Base-by-base conservation (phyloP, 768 basidiomycete genomes). In the Cytidiella melzeri region DNA sequence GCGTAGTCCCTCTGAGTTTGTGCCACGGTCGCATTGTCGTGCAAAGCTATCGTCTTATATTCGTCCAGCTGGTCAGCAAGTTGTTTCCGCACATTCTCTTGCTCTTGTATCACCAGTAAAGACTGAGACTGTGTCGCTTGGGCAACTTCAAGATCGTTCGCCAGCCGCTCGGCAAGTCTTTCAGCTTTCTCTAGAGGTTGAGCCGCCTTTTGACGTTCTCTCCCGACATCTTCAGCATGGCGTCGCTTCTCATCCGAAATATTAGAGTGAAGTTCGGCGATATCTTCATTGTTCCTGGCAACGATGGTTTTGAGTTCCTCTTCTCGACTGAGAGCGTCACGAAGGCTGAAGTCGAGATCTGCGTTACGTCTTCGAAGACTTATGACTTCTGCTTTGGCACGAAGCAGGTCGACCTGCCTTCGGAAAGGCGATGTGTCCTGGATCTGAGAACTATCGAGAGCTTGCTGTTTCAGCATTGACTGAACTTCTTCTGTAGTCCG, bases 351-450 rank as follows among this genome's bases (percentile, higher is more conserved):
- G 26, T 41, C 44, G 6, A 45, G n/a, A 13, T n/a, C 23, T 12
- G 20, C 34, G 11, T 51, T 51, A 15, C 45, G 43, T 25, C 40
- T 18, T 3, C 45, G 51, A 1, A 47, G 27, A 1, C 39, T 38
- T 18, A 10, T 7, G 13, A 51, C 3, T 7, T 51, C 50, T 3
- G 39, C 5, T 36, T 45, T 43, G 1, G 50, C 37, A 26, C 37
- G 44, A 3, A 36, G n/a, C 15, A 39, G 23, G 1, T 41, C 15
- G 3, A 5, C 34, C 23, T 46, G 37, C 2, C 34, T 7, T 15
- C 50, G 50, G 5, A 12, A 2, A 7, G 30, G 30, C 30, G 30
- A 34, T 7, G 30, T 15, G 30, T 34, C 30, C 30, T 34, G 30
- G 30, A 15, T 15, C 9, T 15, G 7, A 15, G 30, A 15, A 7